Percentiles rank a stretch among this genome's conserved stretches.
Conservation (phyloP, 164 flowering plant species). For the Akebia trifoliata region DNA sequence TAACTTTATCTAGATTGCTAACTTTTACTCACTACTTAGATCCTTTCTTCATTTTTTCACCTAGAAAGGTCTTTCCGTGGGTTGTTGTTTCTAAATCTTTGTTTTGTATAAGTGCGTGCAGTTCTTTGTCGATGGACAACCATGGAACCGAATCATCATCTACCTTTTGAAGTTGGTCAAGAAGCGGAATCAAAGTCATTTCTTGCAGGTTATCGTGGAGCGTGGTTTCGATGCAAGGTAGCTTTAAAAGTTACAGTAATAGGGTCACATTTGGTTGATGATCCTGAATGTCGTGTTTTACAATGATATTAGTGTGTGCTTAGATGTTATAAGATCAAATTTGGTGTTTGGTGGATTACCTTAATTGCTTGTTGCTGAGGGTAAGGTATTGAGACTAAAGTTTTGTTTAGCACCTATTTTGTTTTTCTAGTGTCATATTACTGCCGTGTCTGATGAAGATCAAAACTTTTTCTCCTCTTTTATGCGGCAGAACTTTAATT, state of each 20-base stretch:
- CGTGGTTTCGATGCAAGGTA: conserved; percentile 80
- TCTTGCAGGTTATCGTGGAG: conserved; percentile 52
- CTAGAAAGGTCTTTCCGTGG: too few species aligned
- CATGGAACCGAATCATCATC: conserved; percentile 11
- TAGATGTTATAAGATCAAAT: not conserved
- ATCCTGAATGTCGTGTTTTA: not conserved
- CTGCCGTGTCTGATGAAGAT: too few species aligned
- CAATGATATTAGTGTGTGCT: not conserved
- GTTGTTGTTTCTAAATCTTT: too few species aligned
- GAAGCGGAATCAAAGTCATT: conserved; percentile 46
- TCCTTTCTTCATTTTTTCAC: too few species aligned
- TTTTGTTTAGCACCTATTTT: too few species aligned
- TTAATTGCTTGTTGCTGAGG: not conserved
- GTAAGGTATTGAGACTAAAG: too few species aligned
- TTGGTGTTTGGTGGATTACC: not conserved
- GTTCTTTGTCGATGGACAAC: conserved; percentile 14
- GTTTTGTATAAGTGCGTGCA: too few species aligned
- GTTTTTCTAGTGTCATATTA: too few species aligned
- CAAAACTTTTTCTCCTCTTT: too few species aligned
- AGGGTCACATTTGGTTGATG: not conserved
- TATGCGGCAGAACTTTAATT: too few species aligned
- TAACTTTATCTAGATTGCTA: too few species aligned
- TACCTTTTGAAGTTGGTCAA: conserved; percentile 54
- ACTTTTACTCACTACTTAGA: too few species aligned
- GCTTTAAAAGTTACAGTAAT: not conserved